Base-by-base conservation (phyloP, 805 yeast species). In the Barnettozyma sucrosica region DNA sequence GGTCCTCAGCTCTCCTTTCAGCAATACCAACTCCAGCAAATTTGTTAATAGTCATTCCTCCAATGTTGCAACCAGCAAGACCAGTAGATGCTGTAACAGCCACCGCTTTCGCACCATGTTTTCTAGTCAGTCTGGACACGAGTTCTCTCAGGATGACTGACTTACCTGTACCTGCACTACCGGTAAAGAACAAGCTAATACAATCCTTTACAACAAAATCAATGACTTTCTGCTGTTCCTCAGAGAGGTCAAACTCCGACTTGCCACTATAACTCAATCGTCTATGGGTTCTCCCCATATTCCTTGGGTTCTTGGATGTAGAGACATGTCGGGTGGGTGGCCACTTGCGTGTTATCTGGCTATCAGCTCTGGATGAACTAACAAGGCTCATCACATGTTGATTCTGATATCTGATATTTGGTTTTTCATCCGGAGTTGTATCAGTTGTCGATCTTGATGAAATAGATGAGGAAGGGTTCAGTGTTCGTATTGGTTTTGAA, bases 81-180 rank as follows among this genome's bases (percentile, higher is more conserved):
- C 99, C 99, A 0, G 99, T 93, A 0, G 97, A 86, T 0, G 99
- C 99, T 0, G 98, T 89, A 4, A 93, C 80, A 0, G 95, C 96
- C 4, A 93, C 87, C 0, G 70, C 65, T 11, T 70, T 69, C 2
- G 63, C 59, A 3, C 71, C 69, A 61, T 78, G 72, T 39, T 73
- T 67, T 1, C 56, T 51, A 18, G 66, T 65, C 43, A 89, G 66
- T 24, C 73, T 71, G 18, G 67, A 60, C 19, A 93, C 89, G 24
- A 93, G 68, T 36, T 81, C 79, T 44, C 80, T 66, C 23, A 86
- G 64, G 6, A 86, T 74, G 19, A 80, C 81, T 2, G 95, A 85
- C 62, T 86, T 86, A 67, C 95, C 95, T 1, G 95, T 86, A 66
- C 95, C 95, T 0, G 95, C 95, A 51, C 86, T 77, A 47, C 95